A percentile compares a stretch with the other conserved stretches of the same genome.
Conservation (phyloP, 192 early-diverging fungal species). For the Piromyces finnis region DNA sequence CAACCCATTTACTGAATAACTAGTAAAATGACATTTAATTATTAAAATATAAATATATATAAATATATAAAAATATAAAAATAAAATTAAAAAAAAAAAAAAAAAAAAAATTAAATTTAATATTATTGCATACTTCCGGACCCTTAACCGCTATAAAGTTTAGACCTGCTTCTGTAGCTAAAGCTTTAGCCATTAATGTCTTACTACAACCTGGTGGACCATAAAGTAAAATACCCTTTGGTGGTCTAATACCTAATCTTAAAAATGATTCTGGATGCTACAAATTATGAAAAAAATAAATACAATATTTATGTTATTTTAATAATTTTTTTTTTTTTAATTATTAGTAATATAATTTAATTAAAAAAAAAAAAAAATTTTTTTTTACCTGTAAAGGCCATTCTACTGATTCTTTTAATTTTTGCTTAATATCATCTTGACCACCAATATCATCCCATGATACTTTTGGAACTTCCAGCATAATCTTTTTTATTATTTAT, state of each 20-base stretch:
- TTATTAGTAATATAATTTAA: no score
- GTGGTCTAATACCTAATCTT: conserved; percentile 78
- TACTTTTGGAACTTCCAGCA: conserved; percentile 84
- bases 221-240: conserved; percentile 92
- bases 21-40: conserved; percentile 8
- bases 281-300: not conserved
- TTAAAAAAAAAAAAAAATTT: no score
- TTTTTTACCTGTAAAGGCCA: conserved; percentile 73
- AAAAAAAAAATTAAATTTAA: no score
- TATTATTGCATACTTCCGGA: conserved; percentile 55
- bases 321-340: not conserved
- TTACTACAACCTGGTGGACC: conserved; percentile 98
- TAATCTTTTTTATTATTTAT: conserved; percentile 19
- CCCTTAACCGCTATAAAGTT: conserved; percentile 98
- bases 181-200: conserved; percentile 90
- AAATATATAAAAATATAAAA: no score
- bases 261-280: conserved; percentile 79
- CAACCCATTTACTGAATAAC: conserved; percentile 98
- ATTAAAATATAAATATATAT: no score
- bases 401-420: conserved; percentile 85
- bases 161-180: conserved; percentile 86
- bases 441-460: conserved; percentile 90
- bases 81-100: no score
- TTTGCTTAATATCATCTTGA: conserved; percentile 75
- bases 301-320: not conserved